Base-by-base conservation (phyloP, 2,329 filamentous ascomycete species). In the Alternaria panax region DNA sequence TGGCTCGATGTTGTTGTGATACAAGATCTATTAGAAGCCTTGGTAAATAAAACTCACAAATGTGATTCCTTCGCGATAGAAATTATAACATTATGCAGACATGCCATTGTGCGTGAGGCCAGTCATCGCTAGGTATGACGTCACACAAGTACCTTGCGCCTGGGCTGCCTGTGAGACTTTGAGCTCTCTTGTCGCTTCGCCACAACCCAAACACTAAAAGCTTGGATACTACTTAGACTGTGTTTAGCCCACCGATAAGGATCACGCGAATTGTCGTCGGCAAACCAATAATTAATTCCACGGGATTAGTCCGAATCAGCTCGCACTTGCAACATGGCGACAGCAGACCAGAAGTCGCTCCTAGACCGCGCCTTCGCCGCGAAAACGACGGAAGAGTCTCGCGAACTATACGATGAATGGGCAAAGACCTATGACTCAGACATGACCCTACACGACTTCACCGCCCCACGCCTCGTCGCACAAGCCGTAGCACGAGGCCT, bases 371-470 rank as follows among this genome's bases (percentile, higher is more conserved):
- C 78, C 36, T 80, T 80, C 38, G 73, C 72, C 14, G 71, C 72
- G 32, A 69, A 65, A 22, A 75, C 66, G 57, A 72, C 70, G 6
- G 70, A 78, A 27, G 79, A 81, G 43, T 78, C 77, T 47, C 77
- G 75, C 59, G 64, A 65, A 9, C 64, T 82, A 38, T 83, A 83
- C 70, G 78, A 83, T 52, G 73, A 82, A 65, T 83, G 81, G 81
- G 80, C 81, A n/a, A 62, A 69, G 18, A 76, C 77, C 6, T 82
- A 83, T 67, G 76, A 83, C 65, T 68, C 72, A 1, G 79, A 83
- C 57, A 75, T 82, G 47, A 67, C 72, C 28, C 69, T 74, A 22
- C 73, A 80, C 52, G 70, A 76, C 52, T 83, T 82, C 56, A 79
- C 79, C 12, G 79, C 78, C 2, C 82, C 81, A 0, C 67, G 72